Evolutionary conservation across 1,139 yeast genomes (phyloP), one percentile per base, ranked within the genome.

Genomic region (Nakaseomyces glabratus): DNA sequence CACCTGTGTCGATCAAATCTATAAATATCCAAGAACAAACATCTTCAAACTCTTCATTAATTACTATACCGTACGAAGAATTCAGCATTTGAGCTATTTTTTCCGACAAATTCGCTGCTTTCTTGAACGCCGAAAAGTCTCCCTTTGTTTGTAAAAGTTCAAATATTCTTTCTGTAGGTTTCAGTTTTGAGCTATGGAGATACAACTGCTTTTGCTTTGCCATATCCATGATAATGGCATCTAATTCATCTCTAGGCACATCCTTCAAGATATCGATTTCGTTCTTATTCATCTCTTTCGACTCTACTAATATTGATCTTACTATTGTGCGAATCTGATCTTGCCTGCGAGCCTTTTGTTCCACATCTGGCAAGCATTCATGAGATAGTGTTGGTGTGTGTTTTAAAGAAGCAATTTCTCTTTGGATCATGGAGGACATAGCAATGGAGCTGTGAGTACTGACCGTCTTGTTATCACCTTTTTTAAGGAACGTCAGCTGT

Each of bases 401-500:
- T 26, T 55, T 53, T 26, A 56, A 38, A 5, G 48, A 40, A 10
- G 44, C 46, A 4, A 48, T 43, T 35, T 55, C 59, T 20, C 59
- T 44, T 35, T 56, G 60, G 21, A 55, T 47, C 61, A 56, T 56
- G 3, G 61, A 56, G 1, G 61, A 55, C 50, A 51, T 51, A 9
- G 52, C 51, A 11, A 48, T 35, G 15, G 55, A 46, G n/a, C 35
- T 26, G 19, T 41, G 42, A 6, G 40, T 24, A 4, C 37, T 37
- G 6, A 29, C 21, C n/a, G 15, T 30, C n/a, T 28, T 31, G 1
- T 39, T 22, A 6, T 43, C 43, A 31, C 10, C 22, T 4, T 16
- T 4, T 9, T 40, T 42, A 1, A 49, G 47, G 10, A 54, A 40
- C 3, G 57, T 50, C 28, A 46, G 47, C 12, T 42, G 46, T 24